Evolutionary conservation across 2,329 filamentous ascomycete species (phyloP), one percentile per base, ranked within the genome.

Genomic region (Alternaria ethzedia): DNA sequence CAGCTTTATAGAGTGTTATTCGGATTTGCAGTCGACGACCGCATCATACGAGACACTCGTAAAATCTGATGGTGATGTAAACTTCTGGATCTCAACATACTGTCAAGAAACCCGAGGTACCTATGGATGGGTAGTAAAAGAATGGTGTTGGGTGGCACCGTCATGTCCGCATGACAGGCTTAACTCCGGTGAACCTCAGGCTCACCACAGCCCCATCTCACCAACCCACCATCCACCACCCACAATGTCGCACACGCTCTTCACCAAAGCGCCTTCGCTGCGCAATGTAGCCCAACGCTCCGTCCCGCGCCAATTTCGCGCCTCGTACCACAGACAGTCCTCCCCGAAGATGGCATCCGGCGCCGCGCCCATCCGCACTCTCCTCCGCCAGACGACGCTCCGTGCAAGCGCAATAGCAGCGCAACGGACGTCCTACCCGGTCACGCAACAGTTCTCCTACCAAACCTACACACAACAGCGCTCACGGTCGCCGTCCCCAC

Each of bases 351-450:
- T 78, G 73, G 61, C 74, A 15, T 54, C 69, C 9, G 68, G 70
- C 57, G 63, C 69, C 43, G 63, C 65, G 23, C 65, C 71, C 61
- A 72, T 77, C 59, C 75, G 72, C 61, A 67, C 69, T 12, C 67
- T 78, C 50, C 68, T 79, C 60, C 75, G 73, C 63, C 70, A 65
- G 66, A 71, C 72, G 47, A 70, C 69, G 8, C 71, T 73, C 26
- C 74, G 70, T 59, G 67, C 73, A 56, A 66, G 69, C 51, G 65
- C 69, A 49, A 73, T 71, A 60, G 60, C 70, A 57, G 65, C 65
- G 20, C 70, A 70, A 51, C 70, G 67, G 64, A 68, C 63, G 15
- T 69, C 66, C 7, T 73, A 55, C 61, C 66, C 64, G n/a, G 69
- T 57, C 20, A 63, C 69, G 57, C 67, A 70, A 41, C 74, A 72